phyloP scores from a whole-genome alignment of 2,329 filamentous ascomycete species.

The Trichoderma aggressivum region DNA sequence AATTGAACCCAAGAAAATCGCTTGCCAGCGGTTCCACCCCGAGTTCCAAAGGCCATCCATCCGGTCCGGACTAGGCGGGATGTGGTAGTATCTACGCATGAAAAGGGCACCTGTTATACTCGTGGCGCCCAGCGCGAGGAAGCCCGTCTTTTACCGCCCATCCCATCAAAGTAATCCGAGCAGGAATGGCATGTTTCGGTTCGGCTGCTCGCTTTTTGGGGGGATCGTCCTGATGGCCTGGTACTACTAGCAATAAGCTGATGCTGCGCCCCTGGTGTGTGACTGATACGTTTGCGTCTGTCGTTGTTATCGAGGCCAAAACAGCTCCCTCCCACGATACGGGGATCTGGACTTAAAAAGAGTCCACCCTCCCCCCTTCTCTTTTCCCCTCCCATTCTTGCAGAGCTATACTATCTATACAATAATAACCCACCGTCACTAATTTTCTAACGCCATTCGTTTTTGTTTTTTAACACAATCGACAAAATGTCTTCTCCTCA shows the following conservation, averaged over 20 bases:
- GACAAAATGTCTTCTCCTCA: constrained; percentile 19
- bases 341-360: neutral
- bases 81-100: neutral
- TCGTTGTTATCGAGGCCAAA: neutral
- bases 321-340: constrained; percentile 7
- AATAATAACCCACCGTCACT: neutral
- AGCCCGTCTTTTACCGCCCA: neutral
- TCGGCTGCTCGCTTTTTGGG: neutral
- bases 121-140: too few species aligned
- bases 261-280: constrained; percentile 17
- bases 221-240: constrained; percentile 4
- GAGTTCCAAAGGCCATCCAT: neutral
- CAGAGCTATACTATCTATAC: neutral
- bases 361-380: neutral
- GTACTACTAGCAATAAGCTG: constrained; percentile 11
- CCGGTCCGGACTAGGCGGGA: neutral
- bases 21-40: neutral
- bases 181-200: neutral
- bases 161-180: neutral
- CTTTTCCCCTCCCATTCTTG: neutral
- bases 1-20: neutral
- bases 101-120: neutral
- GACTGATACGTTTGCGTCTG: neutral
- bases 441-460: neutral
- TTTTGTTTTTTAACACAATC: neutral